Base-by-base conservation (phyloP, 2,329 filamentous ascomycete genomes). In the Lecanicillium sp. region DNA sequence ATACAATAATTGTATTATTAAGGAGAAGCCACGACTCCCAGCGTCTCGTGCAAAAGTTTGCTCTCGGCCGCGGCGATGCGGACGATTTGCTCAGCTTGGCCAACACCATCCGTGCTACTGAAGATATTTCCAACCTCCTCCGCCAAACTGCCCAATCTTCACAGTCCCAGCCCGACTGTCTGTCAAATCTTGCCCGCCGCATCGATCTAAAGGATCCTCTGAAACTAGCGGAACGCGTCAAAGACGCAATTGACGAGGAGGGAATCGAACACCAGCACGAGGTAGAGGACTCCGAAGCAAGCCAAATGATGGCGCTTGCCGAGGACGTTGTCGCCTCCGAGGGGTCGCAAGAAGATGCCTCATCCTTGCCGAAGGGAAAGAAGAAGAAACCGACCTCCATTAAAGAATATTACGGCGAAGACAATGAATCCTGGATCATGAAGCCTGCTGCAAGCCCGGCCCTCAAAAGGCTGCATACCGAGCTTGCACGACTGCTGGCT, bases 21-120 rank as follows among this genome's bases (percentile, higher is more conserved):
- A 76, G 78, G 45, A 73, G 78, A 17, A 90, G 81, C 37, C 81
- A 87, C 50, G 92, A 98, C 61, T 87, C 86, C 3, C 83, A 94
- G 52, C 83, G 92, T 2, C 69, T 98, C 3, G 80, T 95, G 2
- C 92, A 96, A 53, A 95, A 92, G 55, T 96, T 98, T 57, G 85
- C 90, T 1, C 74, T 96, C 8, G 89, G 90, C 9, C 78, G 86
- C 45, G 92, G 90, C n/a, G 85, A 94, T 52, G 75, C 90, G 1
- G 90, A 96, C 54, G 92, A 96, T 58, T 72, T 98, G 28, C 68
- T 96, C 31, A 83, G 79, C 35, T 68, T 98, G 12, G 85, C 86
- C 1, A 82, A 75, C 48, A 95, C 92, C 1, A 85, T 96, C 43
- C 62, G 75, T 37, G 80, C 84, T 5, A 88, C 85, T 4, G 71